Evolutionary conservation across 768 basidiomycete genomes (phyloP).

Genomic region (Sutorius australiensis): DNA sequence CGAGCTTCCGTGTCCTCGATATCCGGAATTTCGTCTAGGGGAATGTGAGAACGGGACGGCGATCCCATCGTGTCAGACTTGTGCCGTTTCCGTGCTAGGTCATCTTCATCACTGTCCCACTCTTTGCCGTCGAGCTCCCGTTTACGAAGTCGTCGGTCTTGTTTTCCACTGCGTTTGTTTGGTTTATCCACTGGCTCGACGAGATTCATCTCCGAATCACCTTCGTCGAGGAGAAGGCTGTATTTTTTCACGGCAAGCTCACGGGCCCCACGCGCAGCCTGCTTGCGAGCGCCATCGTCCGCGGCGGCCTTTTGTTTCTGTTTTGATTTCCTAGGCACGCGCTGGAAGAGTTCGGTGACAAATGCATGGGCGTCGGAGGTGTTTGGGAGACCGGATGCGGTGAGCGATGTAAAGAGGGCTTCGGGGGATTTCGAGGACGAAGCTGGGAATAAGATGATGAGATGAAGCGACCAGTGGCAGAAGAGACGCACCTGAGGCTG

Average conservation of each 20-base stretch:
- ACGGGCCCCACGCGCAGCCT: conserved; percentile 74
- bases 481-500: conserved; percentile 66
- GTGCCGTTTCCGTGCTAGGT: conserved; percentile 62
- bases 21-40: conserved; percentile 40
- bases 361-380: conserved; percentile 79
- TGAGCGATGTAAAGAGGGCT: conserved; percentile 70
- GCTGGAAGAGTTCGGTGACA: conserved; percentile 68
- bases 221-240: conserved; percentile 82
- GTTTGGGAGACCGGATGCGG: conserved; percentile 75
- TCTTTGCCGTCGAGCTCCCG: conserved; percentile 76
- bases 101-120: conserved; percentile 92
- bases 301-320: conserved; percentile 50
- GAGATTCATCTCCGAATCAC: conserved; percentile 48
- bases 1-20: conserved; percentile 77
- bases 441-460: conserved; percentile 36
- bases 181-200: conserved; percentile 35
- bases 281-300: conserved; percentile 47
- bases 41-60: conserved; percentile 23
- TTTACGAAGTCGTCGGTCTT: conserved; percentile 69
- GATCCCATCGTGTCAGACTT: conserved; percentile 43
- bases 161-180: conserved; percentile 34
- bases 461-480: neutral
- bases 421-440: conserved; percentile 80
- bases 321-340: conserved; percentile 75
- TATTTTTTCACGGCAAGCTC: conserved; percentile 69